Base-by-base conservation (phyloP, 2,329 filamentous ascomycete species). In the Myriosclerotinia duriaeana region DNA sequence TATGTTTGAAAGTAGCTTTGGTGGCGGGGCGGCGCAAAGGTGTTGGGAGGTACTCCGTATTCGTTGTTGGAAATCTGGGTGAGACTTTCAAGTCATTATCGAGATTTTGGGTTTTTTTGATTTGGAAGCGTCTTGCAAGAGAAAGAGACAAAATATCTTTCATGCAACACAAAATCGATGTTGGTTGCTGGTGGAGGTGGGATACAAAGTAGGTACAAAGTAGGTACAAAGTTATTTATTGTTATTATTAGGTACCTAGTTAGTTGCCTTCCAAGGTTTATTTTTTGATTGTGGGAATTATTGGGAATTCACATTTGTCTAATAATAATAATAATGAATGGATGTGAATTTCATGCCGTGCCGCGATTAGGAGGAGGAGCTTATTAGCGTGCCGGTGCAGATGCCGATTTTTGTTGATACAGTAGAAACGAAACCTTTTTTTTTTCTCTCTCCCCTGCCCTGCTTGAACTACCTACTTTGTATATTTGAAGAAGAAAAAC, bases 41-140 rank as follows among this genome's bases (percentile, higher is more conserved):
- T 44, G 17, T 52, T 58, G 56, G 56, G 63, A 62, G 66, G 65
- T 68, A 69, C 69, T 34, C 30, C 30, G 30, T 34, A 34, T 34
- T 34, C 30, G 30, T 34, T 71, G 66, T 73, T 59, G 69, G 68
- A 71, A 72, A 72, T 34, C 68, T 52, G 52, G 64, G 52, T 44
- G 36, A 65, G 65, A 56, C 60, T 67, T 69, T 76, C 74, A 76
- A 73, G 71, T 76, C 75, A 76, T 76, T 67, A 68, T 75, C 58
- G 64, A 52, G 56, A 55, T 30, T 59, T 55, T 38, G 63, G 36
- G 17, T 5, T 46, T 46, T 46, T 46, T 20, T 46, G 14, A 64
- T 62, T 65, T 65, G 65, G 67, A 69, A 66, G 22, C 62, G 53
- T 68, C 64, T 67, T 65, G 66, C 66, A 53, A 22, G 15, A 53